Base-by-base conservation (phyloP, 2,329 filamentous ascomycete genomes). In the Botrytis porri region DNA sequence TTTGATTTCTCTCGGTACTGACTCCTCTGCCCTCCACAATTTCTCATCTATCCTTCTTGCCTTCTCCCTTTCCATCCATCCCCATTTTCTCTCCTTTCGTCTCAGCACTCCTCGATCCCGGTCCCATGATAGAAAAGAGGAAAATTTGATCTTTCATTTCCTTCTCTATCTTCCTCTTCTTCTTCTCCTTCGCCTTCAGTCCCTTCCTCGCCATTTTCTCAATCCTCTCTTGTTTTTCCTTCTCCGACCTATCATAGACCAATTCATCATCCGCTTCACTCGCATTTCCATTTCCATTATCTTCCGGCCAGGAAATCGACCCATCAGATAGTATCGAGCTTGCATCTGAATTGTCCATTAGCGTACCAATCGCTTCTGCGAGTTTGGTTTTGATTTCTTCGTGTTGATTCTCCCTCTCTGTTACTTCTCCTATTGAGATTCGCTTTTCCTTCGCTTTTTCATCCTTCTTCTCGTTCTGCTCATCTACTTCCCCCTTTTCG, bases 91-190 rank as follows among this genome's bases (percentile, higher is more conserved):
- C 35, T 35, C 25, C 22, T 20, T 39, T 61, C 35, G 3, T 25
- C 35, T 39, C 35, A 12, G 35, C 22, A n/a, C 22, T 6, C 14
- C 59, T 64, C 7, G 62, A 43, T 22, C 29, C 57, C 10, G 37
- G 39, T 32, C 20, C 57, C 45, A 18, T 70, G 29, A 70, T 48
- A 1, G 78, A 80, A 54, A 81, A 80, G 18, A 80, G 65, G 29
- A 80, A 78, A 0, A 80, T 74, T 69, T 78, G 77, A 32, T 76
- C 75, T 71, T 77, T 73, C 67, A 41, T 60, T 37, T 41, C 73
- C 66, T 29, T 16, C 12, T 29, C 61, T 69, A 16, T 62, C 67
- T 59, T 48, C 62, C 16, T 77, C 74, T 29, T 77, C 73, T 57
- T 63, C 48, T 45, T 72, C 66, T 61, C 70, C 75, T 29, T 71